phyloP scores from a whole-genome alignment of 2,329 filamentous ascomycete genomes.

The Truncatella angustata region DNA sequence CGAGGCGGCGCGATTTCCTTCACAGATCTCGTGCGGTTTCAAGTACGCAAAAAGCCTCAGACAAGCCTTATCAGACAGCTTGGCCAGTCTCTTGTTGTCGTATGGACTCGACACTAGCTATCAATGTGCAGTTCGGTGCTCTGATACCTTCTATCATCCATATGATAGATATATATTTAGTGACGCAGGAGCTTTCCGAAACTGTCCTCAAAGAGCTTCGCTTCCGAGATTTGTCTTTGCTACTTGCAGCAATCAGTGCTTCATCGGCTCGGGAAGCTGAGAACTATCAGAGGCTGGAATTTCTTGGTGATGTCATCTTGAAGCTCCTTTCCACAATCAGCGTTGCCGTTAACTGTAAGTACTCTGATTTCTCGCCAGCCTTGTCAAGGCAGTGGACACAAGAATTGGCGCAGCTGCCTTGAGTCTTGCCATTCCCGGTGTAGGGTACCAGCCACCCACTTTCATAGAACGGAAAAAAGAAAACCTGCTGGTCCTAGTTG shows the following conservation, averaged over 20 bases:
- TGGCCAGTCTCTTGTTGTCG: slow-evolving; percentile 47
- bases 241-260: slow-evolving; percentile 70
- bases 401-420: too few relatives aligned
- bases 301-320: slow-evolving; percentile 79
- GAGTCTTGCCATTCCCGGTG: too few relatives aligned
- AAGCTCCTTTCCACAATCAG: slow-evolving; percentile 72
- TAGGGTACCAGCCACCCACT: too few relatives aligned
- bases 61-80: slow-evolving; percentile 41
- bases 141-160: slow-evolving; percentile 73
- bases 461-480: too few relatives aligned
- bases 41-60: slow-evolving; percentile 15
- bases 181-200: slow-evolving; percentile 58
- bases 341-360: slow-evolving; percentile 52
- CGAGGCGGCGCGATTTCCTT: slow-evolving; percentile 59
- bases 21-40: slow-evolving; percentile 32
- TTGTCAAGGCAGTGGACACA: not conserved
- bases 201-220: slow-evolving; percentile 52
- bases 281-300: slow-evolving; percentile 84
- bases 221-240: slow-evolving; percentile 51
- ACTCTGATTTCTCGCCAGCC: not conserved
- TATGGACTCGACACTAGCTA: slow-evolving; percentile 45
- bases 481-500: too few relatives aligned
- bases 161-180: slow-evolving; percentile 62
- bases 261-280: slow-evolving; percentile 56
- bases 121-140: slow-evolving; percentile 49